Percentiles rank a stretch among this genome's conserved stretches.
phyloP scores from a whole-genome alignment of 306 rosid species.

The Hippophae gyantsensis region DNA sequence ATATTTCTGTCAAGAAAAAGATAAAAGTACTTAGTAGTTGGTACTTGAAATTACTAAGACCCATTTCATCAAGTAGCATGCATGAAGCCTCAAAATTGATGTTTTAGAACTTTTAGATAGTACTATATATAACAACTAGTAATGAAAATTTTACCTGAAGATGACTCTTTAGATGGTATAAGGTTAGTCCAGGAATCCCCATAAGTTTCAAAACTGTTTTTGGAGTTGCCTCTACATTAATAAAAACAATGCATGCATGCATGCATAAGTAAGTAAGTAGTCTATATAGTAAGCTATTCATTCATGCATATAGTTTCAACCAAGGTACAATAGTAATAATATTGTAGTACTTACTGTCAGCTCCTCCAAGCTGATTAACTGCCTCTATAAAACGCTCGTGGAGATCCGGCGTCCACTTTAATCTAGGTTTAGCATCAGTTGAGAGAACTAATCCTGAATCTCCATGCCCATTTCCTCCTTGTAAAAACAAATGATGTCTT shows the following conservation, averaged over 20 bases:
- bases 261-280: not conserved
- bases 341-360: slow-evolving; percentile 52
- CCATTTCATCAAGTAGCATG: too few species aligned
- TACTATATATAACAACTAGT: not conserved
- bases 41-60: too few species aligned
- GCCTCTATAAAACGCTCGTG: slow-evolving; percentile 82
- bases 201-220: slow-evolving; percentile 80
- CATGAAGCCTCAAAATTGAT: too few species aligned
- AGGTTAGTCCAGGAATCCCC: slow-evolving; percentile 79
- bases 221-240: slow-evolving; percentile 76
- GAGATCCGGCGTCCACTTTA: slow-evolving; percentile 86
- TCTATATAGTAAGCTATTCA: too few species aligned
- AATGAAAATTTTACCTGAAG: slow-evolving; percentile 50
- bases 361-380: slow-evolving; percentile 76
- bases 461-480: slow-evolving; percentile 45
- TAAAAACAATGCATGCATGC: not conserved
- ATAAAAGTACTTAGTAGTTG: too few species aligned
- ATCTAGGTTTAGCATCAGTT: slow-evolving; percentile 83
- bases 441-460: slow-evolving; percentile 82
- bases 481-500: slow-evolving; percentile 56
- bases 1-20: slow-evolving; percentile 48
- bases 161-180: slow-evolving; percentile 85
- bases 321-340: too few species aligned
- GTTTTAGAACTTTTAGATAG: too few species aligned
- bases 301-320: too few species aligned